A percentile compares a stretch with the other conserved stretches of the same genome.
Conservation (phyloP, 805 yeast species). For the Kregervanrija delftensis region DNA sequence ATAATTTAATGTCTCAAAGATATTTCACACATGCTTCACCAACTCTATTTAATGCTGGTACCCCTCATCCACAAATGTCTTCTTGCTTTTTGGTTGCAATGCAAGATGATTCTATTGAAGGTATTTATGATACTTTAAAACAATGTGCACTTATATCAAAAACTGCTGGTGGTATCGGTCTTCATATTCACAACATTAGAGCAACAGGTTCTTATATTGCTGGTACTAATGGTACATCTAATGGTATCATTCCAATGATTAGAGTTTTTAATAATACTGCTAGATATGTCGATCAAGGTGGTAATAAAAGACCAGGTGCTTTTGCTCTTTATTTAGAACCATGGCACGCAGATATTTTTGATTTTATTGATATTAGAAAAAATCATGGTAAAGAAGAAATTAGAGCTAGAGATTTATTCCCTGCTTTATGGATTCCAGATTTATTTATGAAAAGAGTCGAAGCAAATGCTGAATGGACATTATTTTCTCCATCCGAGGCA, state of each 20-base stretch:
- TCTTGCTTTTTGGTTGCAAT: constrained; percentile 59
- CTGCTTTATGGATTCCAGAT: constrained; percentile 59
- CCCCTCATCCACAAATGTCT: constrained; percentile 53
- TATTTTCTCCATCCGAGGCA: constrained; percentile 54
- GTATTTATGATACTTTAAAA: constrained; percentile 54
- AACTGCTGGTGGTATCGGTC: constrained; percentile 59
- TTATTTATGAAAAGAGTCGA: constrained; percentile 57
- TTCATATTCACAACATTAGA: constrained; percentile 54
- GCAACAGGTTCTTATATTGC: constrained; percentile 56
- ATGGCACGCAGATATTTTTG: constrained; percentile 57
- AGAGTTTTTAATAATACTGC: constrained; percentile 60
- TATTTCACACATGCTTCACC: constrained; percentile 59
- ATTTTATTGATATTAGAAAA: constrained; percentile 52
- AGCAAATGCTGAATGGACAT: constrained; percentile 48
- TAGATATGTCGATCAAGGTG: constrained; percentile 60
- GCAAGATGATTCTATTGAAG: constrained; percentile 59
- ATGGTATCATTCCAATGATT: constrained; percentile 57
- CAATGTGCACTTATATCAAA: constrained; percentile 57
- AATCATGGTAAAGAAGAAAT: constrained; percentile 61
- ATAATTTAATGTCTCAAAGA: constrained; percentile 52
- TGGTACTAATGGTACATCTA: constrained; percentile 57
- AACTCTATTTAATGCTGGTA: constrained; percentile 56
- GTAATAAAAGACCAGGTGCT: constrained; percentile 61
- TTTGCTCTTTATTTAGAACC: constrained; percentile 56
- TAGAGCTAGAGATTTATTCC: constrained; percentile 57